These are phyloP conservation scores for Austropuccinia psidii DNA, from an alignment of 1,284 basidiomycete species.

Conservation along the genomic window DNA sequence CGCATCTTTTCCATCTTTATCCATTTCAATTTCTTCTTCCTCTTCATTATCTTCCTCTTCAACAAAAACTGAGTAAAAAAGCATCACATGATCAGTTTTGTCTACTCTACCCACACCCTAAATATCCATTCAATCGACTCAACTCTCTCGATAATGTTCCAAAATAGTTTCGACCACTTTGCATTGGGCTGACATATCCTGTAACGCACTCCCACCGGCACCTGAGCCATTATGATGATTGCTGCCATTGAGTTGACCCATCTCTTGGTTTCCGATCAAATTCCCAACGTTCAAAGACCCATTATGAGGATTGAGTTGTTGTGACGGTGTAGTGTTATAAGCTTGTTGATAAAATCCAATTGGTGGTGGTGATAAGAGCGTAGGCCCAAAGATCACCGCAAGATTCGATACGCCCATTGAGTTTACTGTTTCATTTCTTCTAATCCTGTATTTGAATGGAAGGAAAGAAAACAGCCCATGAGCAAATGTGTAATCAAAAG, in stretches of 20 bases:
- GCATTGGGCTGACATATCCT: slow-evolving; percentile 61
- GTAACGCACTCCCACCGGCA: slow-evolving; percentile 45
- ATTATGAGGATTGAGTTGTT: slow-evolving; percentile 40
- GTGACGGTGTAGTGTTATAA: too few species aligned
- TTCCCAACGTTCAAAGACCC: slow-evolving; percentile 31
- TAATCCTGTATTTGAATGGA: slow-evolving; percentile 20
- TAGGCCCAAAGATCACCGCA: slow-evolving; percentile 95
- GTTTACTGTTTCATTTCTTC: slow-evolving; percentile 54
- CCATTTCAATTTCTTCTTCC: too few species aligned
- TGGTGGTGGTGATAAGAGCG: slow-evolving; percentile 64
- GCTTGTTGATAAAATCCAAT: slow-evolving; percentile 42
- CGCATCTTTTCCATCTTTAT: too few species aligned
- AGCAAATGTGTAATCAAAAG: background rate
- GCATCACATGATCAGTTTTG: too few species aligned
- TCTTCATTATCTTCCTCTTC: too few species aligned
- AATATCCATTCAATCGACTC: too few species aligned
- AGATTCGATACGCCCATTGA: slow-evolving; percentile 91
- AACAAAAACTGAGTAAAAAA: too few species aligned
- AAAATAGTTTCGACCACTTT: slow-evolving; percentile 82
- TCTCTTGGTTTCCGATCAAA: too few species aligned
- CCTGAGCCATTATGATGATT: slow-evolving; percentile 47
- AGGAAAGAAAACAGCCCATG: background rate
- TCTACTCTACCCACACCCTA: too few species aligned
- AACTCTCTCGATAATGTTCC: slow-evolving; percentile 67
- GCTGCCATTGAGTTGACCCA: too few species aligned